phyloP scores from a whole-genome alignment of 176 grass and related monocot species.

The Oryza nivara region DNA sequence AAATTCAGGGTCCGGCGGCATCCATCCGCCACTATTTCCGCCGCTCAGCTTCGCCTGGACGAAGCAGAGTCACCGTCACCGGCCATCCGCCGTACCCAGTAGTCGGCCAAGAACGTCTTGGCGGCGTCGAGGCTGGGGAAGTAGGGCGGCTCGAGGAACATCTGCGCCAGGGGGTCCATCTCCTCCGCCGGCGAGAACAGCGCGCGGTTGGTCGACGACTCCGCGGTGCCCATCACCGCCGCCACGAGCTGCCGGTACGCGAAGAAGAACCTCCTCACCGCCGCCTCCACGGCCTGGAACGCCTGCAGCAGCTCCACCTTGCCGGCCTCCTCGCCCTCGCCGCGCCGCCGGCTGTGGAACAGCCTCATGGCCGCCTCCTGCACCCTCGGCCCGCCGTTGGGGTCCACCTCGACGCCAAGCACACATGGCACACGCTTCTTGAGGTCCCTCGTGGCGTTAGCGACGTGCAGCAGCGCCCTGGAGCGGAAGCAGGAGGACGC shows the following conservation, averaged over 20 bases:
- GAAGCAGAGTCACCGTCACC: constrained; percentile 33
- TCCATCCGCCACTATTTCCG: background rate
- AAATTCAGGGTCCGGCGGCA: background rate
- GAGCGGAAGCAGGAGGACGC: constrained; percentile 81
- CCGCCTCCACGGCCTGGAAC: constrained; percentile 75
- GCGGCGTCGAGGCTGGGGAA: constrained; percentile 96
- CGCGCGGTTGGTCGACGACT: constrained; percentile 61
- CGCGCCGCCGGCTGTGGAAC: constrained; percentile 73
- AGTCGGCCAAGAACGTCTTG: constrained; percentile 87
- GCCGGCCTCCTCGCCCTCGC: constrained; percentile 56
- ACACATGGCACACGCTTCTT: constrained; percentile 73
- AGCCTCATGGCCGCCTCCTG: constrained; percentile 90
- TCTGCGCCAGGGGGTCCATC: constrained; percentile 65
- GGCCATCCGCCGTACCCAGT: constrained; percentile 62
- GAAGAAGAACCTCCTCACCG: constrained; percentile 82
- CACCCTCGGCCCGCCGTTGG: constrained; percentile 83
- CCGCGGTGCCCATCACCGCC: constrained; percentile 72
- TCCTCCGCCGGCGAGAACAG: constrained; percentile 67
- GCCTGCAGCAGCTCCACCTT: constrained; percentile 85
- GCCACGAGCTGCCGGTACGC: constrained; percentile 72
- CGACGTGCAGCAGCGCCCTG: constrained; percentile 57
- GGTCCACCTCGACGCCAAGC: constrained; percentile 81
- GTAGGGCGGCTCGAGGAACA: constrained; percentile 94
- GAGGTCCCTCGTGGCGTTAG: constrained; percentile 61
- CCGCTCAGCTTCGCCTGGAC: constrained; percentile 35